Evolutionary conservation across 306 rosid genomes (phyloP).

Genomic region (Cucurbita ficifolia): DNA sequence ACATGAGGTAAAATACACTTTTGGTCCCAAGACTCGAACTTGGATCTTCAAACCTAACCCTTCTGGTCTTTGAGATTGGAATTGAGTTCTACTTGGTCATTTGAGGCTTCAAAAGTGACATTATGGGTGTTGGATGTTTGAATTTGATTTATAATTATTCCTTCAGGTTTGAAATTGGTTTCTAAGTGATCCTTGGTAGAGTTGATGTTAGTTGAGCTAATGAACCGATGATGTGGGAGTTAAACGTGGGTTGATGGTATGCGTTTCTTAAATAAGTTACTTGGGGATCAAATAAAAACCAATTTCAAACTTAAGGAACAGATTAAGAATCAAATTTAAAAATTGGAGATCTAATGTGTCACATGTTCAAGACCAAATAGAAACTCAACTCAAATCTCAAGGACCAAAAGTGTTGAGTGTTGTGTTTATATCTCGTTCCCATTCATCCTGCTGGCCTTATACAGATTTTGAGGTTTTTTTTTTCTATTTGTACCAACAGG

Average conservation of each 20-base stretch:
- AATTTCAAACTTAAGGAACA: neutral
- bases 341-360: neutral
- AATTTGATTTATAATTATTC: neutral
- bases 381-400: too few species aligned
- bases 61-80: neutral
- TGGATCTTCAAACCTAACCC: neutral
- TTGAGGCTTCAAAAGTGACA: neutral
- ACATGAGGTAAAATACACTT: too few species aligned
- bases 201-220: neutral
- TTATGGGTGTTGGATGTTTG: neutral
- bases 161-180: neutral
- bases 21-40: neutral
- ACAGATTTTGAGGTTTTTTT: neutral
- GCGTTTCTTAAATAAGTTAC: too few species aligned
- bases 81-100: neutral
- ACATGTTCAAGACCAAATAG: neutral
- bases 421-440: neutral
- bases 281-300: neutral
- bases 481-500: conserved; percentile 28
- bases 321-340: too few species aligned
- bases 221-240: neutral
- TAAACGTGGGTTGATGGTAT: neutral
- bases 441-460: neutral
- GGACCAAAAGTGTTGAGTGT: too few species aligned
- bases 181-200: neutral